Evolutionary conservation across 495 filamentous ascomycete genomes (phyloP), one percentile per base, ranked within the genome.

Genomic region (Penicillium antarcticum): DNA sequence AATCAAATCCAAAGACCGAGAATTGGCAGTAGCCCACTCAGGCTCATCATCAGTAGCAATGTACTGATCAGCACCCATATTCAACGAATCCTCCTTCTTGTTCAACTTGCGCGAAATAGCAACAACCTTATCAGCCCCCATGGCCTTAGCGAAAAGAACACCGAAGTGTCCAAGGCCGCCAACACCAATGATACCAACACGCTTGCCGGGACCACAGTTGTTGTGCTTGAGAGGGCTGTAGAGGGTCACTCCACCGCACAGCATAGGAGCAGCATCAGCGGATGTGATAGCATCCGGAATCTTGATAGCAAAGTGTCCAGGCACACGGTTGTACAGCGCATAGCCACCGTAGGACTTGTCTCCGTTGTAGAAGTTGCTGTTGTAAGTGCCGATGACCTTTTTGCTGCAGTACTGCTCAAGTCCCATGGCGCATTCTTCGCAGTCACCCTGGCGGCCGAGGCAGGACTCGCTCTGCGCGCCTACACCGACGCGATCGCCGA

Each of bases 401-500:
- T 74, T 71, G 1, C 59, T 16, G 73, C 91, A 96, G 69, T 92
- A 84, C 48, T 85, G 73, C 61, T 91, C 86, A 51, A 68, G 58
- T 13, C 81, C 82, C 16, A 68, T 71, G 5, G 76, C 63, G 66
- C 91, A 94, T 40, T 87, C 85, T 37, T 84, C 74, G 61, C 91
- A 96, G 46, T 84, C 79, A 9, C 80, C 74, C 21, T 63, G 48
- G n/a, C 69, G 68, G 49, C 78, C 74, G 43, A 76, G 72, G 73
- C 90, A 96, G 12, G 86, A 85, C 37, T 79, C 77, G 31, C 76
- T 78, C 70, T 96, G 91, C 1, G 91, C 91, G 41, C 92, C 91
- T 21, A 96, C 88, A 32, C 92, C 92, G 32, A 94, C 88, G 19
- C 90, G 83, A 65, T 96, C 91, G n/a, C 91, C 91, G 39, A 91